Evolutionary conservation across 1,284 basidiomycete species (phyloP).

Genomic region (Tilletia setariae): DNA sequence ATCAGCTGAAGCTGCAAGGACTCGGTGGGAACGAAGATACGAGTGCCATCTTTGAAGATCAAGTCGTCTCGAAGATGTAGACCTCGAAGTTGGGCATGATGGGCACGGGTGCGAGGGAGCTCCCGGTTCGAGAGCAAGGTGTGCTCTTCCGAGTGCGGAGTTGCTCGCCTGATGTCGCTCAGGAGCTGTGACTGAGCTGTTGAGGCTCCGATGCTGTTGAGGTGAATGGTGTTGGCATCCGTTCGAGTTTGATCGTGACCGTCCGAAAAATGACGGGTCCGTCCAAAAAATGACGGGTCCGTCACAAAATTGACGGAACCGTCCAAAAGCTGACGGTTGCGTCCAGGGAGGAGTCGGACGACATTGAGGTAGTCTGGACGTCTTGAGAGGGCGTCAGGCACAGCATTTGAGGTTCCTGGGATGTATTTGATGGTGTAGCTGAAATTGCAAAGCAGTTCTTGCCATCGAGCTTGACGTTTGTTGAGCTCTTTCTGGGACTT

Average conservation of each 20-base stretch:
- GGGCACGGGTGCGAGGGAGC: neutral
- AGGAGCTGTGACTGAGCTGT: too few relatives aligned
- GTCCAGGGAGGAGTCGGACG: neutral
- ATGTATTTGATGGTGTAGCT: conserved; percentile 23
- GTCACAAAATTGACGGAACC: too few relatives aligned
- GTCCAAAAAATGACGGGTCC: too few relatives aligned
- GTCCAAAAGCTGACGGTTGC: too few relatives aligned
- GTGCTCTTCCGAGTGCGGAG: neutral
- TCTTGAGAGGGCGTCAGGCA: conserved; percentile 25
- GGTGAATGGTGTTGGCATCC: too few relatives aligned
- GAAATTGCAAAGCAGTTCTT: conserved; percentile 25
- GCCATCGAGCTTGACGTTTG: too few relatives aligned
- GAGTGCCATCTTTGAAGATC: neutral
- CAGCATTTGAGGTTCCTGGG: conserved; percentile 18
- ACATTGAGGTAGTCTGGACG: conserved; percentile 22
- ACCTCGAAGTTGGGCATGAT: neutral
- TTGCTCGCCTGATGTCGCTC: neutral
- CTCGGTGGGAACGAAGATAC: neutral
- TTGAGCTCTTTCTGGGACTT: too few relatives aligned
- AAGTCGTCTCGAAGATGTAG: neutral
- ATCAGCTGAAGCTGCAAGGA: conserved; percentile 26
- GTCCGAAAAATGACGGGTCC: too few relatives aligned
- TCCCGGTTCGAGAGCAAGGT: neutral
- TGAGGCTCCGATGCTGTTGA: too few relatives aligned
- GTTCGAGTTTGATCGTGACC: too few relatives aligned